Base-by-base conservation (phyloP, 2,329 filamentous ascomycete genomes). In the Fusarium sulawesiense region DNA sequence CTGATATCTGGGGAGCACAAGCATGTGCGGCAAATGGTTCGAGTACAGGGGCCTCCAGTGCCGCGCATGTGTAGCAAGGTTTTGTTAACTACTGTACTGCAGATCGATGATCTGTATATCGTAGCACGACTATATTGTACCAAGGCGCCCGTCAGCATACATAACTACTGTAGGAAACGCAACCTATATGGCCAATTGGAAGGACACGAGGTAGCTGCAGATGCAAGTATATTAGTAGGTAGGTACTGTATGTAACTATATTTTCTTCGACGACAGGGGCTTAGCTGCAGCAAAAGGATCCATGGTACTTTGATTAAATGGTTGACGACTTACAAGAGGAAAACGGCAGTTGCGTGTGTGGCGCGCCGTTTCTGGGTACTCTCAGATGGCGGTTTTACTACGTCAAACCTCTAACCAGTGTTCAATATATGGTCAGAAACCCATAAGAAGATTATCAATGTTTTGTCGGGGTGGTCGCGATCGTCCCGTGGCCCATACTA, bases 41-140 rank as follows among this genome's bases (percentile, higher is more conserved):
- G 64, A 68, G 44, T 40, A 50, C 65, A 55, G 47, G 65, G 66
- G 66, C 49, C 30, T 50, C 30, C 37, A 56, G 60, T 58, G 32
- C 61, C 50, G 69, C 59, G 60, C 69, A 48, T 54, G 56, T 58
- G 55, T 67, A 44, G 68, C 54, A 57, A 53, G 62, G 66, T 60
- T 56, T 40, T 41, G 58, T 62, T 57, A 55, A n/a, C 29, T 55
- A 45, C 45, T 70, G 60, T 55, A 47, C 45, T 68, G 60, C 69
- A 69, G 50, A 64, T 55, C 72, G 66, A 54, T 71, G 68, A 72
- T 69, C 57, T 68, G 27, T 45, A 58, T 56, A 55, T 69, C 49
- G 66, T 66, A 37, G 27, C 60, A 73, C 68, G 34, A 51, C 55
- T 51, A 63, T 42, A 37, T 48, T 41, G 44, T 49, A 64, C 59